Percentiles rank a stretch among this genome's conserved stretches.
These are phyloP conservation scores for Fusarium sp. DNA, from an alignment of 2,329 filamentous ascomycete species.

Conservation along the genomic window DNA sequence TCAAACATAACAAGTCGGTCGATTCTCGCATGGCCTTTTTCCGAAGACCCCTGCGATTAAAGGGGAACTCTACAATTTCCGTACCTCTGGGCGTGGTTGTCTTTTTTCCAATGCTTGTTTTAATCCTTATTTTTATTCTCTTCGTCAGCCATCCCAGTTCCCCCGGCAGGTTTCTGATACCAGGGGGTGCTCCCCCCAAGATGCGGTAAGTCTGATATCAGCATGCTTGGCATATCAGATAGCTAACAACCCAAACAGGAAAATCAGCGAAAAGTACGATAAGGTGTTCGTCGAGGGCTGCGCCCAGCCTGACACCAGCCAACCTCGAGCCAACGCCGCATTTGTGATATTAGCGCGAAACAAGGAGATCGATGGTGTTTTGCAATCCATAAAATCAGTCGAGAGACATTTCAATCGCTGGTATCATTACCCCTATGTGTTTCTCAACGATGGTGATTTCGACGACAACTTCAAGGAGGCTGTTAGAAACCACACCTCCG, in stretches of 20 bases:
- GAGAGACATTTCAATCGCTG: constrained; percentile 99
- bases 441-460: constrained; percentile 97
- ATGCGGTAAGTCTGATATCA: constrained; percentile 74
- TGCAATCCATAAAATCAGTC: constrained; percentile 97
- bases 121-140: constrained; percentile 89
- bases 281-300: constrained; percentile 96
- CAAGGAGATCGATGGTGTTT: constrained; percentile 93
- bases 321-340: constrained; percentile 88
- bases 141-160: constrained; percentile 89
- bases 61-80: constrained; percentile 90
- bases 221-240: neutral
- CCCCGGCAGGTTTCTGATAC: constrained; percentile 84
- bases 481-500: constrained; percentile 89
- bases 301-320: constrained; percentile 79
- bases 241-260: constrained; percentile 63
- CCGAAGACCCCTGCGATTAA: constrained; percentile 84
- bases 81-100: constrained; percentile 93
- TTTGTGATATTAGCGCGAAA: constrained; percentile 97
- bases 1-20: constrained; percentile 52
- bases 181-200: constrained; percentile 84
- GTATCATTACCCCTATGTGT: constrained; percentile 99
- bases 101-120: constrained; percentile 89
- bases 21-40: constrained; percentile 78
- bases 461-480: constrained; percentile 92
- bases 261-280: constrained; percentile 97